A percentile compares a stretch with the other conserved stretches of the same genome.
phyloP scores from a whole-genome alignment of 2,329 filamentous ascomycete genomes.

The Pyrenochaeta sp. region DNA sequence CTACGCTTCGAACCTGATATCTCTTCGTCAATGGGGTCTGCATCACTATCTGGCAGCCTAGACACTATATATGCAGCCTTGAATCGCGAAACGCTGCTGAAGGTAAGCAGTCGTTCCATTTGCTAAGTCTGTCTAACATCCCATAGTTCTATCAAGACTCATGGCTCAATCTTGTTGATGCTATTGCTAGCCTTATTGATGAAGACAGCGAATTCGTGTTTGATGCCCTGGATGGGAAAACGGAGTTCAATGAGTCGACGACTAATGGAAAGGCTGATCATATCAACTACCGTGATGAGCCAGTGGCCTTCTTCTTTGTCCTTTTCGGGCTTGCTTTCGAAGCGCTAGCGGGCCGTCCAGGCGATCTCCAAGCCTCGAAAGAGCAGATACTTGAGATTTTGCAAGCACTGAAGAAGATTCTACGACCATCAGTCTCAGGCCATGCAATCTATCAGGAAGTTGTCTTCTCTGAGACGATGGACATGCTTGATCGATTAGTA shows the following conservation, averaged over 20 bases:
- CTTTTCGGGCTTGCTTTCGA: conserved; percentile 97
- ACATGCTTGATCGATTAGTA: conserved; percentile 89
- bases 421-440: conserved; percentile 92
- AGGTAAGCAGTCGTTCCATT: conserved; percentile 52
- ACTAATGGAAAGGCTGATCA: conserved; percentile 68
- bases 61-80: conserved; percentile 95
- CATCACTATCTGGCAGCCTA: conserved; percentile 82
- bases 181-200: conserved; percentile 95
- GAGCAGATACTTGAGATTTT: conserved; percentile 89
- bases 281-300: conserved; percentile 98
- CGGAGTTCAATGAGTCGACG: conserved; percentile 46
- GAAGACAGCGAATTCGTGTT: conserved; percentile 98
- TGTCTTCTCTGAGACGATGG: conserved; percentile 97
- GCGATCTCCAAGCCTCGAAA: conserved; percentile 73
- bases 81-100: conserved; percentile 90
- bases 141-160: conserved; percentile 89
- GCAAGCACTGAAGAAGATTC: conserved; percentile 89
- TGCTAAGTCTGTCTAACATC: conserved; percentile 12
- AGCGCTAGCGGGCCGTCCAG: conserved; percentile 83
- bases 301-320: conserved; percentile 98
- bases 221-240: conserved; percentile 90
- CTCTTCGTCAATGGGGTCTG: conserved; percentile 84
- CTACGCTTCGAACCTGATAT: conserved; percentile 97
- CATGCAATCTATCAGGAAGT: conserved; percentile 96
- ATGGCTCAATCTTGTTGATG: conserved; percentile 96